Conservation (phyloP, 192 early-diverging fungal genomes). For the Coemansia sp. region DNA sequence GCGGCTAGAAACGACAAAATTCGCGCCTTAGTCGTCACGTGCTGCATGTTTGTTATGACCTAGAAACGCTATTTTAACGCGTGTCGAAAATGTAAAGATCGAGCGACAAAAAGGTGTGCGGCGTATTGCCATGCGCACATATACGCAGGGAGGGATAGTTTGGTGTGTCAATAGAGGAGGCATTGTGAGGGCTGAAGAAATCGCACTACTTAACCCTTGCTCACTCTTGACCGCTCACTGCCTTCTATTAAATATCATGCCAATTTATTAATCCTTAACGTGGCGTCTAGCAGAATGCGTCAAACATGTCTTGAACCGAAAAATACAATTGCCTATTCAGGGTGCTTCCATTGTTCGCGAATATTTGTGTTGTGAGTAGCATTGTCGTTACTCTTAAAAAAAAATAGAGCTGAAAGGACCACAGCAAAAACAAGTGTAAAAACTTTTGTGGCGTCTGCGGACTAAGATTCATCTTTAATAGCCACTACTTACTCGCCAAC, state of each 20-base stretch:
- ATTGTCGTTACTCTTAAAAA: background rate
- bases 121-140: slow-evolving; percentile 1
- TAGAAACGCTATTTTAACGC: background rate
- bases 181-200: background rate
- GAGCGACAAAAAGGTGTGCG: background rate
- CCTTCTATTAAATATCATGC: background rate
- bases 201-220: background rate
- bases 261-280: background rate
- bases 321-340: background rate
- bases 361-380: background rate
- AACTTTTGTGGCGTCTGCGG: background rate
- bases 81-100: background rate
- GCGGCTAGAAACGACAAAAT: background rate
- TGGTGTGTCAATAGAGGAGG: background rate
- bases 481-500: background rate
- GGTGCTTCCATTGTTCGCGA: background rate
- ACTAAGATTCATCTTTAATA: background rate
- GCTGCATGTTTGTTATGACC: background rate
- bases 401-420: background rate
- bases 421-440: background rate
- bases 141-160: background rate
- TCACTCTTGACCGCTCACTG: background rate
- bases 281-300: background rate
- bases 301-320: background rate
- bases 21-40: background rate